Evolutionary conservation across 257 asterid species (phyloP), one percentile per base, ranked within the genome.

Genomic region (Solanum arcanum): DNA sequence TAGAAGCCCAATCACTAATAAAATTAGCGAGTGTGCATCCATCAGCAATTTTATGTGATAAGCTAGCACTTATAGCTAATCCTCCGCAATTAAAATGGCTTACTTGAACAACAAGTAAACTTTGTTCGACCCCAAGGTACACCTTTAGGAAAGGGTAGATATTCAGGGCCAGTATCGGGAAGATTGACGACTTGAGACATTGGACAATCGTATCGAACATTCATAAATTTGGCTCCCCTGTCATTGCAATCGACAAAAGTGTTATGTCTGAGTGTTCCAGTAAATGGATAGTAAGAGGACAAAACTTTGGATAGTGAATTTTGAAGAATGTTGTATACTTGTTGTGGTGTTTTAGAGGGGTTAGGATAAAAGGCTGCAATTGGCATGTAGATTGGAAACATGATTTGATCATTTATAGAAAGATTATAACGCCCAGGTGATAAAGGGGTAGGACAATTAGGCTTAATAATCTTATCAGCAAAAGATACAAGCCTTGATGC

Each of bases 71-170:
- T 23, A 87, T 46, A 15, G 87, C 84, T 35, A 70, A 23, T 41
- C 89, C 89, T 23, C 89, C 87, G 12, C 89, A 87, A 16, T 5
- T 42, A n/a, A 87, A 87, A 56, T 68, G 39, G 29, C 64, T 87
- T 2, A 72, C 33, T 73, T 87, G 89, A 23, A 62, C 68, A 21
- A 88, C 35, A 31, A 31, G 35, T 31, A 31, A 31, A 31, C 35
- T 31, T 31, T 31, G 35, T 31, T 31, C 35, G 35, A 31, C 35
- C 35, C 35, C 35, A 31, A 31, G 35, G 35, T 31, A 31, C 35
- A 31, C 35, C 35, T 31, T 31, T 31, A 31, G 35, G 35, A 31
- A 31, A 31, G 4, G 35, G 35, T 31, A 31, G 35, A 31, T 31
- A 35, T 35, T 35, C 37, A 35, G 37, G 37, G 59, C 59, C 7